Base-by-base conservation (phyloP, 441 rosid genomes). In the Pelargonium australe region DNA sequence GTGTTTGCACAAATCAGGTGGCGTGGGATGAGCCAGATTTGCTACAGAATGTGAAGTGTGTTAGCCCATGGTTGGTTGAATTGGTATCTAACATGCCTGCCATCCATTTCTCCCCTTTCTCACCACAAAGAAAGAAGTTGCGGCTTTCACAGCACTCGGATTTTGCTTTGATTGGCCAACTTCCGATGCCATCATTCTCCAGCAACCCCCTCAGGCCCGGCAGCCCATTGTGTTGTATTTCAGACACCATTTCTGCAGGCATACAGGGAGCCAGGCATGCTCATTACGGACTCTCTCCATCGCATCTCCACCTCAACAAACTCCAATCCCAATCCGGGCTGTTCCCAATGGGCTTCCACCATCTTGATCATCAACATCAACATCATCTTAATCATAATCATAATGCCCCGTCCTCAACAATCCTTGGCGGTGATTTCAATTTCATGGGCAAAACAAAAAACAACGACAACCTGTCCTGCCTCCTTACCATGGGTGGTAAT, bases 251-350 rank as follows among this genome's bases (percentile, higher is more conserved):
- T 86, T 91, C 99, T 87, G 91, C 88, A 86, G 92, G 99, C 87
- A 88, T 95, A 95, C 99, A 95, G 98, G 99, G 98, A 95, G 96
- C 98, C 99, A 95, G 99, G 99, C 99, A 95, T 82, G 85, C 91
- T 75, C 92, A 86, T 66, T 85, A 80, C 72, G 95, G 88, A 80
- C 68, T 82, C 80, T 79, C 92, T 80, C 77, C 87, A 72, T 77
- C 94, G 53, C 91, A 88, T 78, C 84, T 82, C 80, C 90, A 78
- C 82, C 84, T 79, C 83, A 84, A 77, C 82, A 88, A 87, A 70
- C 82, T 89, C 2, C 31, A 25, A 68, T 73, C 80, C 2, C 31
- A 25, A 68, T 73, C 80, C 41, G 85, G 91, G 67, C 81, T 84
- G 78, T 85, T 85, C 75, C 72, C 85, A 49, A 77, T 89, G 75